Percentiles rank a stretch among this genome's conserved stretches.
phyloP scores from a whole-genome alignment of 495 filamentous ascomycete species.

The Neurospora sp. region DNA sequence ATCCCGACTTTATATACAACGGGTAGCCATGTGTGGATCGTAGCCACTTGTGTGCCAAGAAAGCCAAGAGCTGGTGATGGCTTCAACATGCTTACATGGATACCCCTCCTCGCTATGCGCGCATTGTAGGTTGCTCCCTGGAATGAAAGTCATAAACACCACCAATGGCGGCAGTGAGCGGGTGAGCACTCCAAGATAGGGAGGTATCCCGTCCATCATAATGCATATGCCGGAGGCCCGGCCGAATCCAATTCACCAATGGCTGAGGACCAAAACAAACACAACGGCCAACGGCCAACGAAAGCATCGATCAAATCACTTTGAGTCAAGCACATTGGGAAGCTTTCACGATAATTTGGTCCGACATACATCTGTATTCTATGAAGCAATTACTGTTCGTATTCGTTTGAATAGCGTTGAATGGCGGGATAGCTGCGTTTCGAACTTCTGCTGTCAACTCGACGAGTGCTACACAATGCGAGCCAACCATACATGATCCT shows the following conservation, averaged over 20 bases:
- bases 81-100: too few species aligned
- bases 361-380: not conserved
- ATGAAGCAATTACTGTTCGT: not conserved
- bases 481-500: not conserved
- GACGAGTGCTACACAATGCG: not conserved
- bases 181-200: too few species aligned
- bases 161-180: too few species aligned
- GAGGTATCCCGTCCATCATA: too few species aligned
- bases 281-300: not conserved
- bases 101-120: too few species aligned
- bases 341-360: not conserved
- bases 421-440: constrained; percentile 1
- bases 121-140: too few species aligned
- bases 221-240: not conserved
- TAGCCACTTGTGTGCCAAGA: too few species aligned
- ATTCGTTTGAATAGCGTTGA: not conserved
- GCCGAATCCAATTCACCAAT: not conserved
- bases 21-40: too few species aligned
- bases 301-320: not conserved
- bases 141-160: too few species aligned
- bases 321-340: not conserved
- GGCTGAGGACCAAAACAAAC: not conserved
- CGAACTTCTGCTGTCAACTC: not conserved
- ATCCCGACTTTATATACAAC: too few species aligned
- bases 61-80: too few species aligned